Base-by-base conservation (phyloP, 208 protist genomes). In the Leptomonas pyrrhocoris region DNA sequence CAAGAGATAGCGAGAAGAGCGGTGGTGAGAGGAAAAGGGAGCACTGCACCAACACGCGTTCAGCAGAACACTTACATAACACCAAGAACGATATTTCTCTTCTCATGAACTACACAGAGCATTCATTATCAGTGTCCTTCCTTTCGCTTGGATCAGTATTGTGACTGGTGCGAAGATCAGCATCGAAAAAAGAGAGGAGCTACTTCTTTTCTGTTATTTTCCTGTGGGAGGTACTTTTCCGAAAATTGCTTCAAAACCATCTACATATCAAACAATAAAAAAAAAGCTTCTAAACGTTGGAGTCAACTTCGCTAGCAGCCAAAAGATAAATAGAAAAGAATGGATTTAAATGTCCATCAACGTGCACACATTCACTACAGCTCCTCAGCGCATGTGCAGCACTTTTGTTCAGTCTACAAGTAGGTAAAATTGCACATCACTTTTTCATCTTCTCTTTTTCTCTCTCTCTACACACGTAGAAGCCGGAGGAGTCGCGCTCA, bases 211-310 rank as follows among this genome's bases (percentile, higher is more conserved):
- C n/a, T n/a, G n/a, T n/a, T n/a, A n/a, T n/a, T n/a, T n/a, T n/a
- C n/a, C n/a, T n/a, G n/a, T n/a, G n/a, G n/a, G n/a, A n/a, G n/a
- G n/a, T n/a, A n/a, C 13, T 31, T 46, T 42, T 62, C 18, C 57
- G 57, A 36, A 62, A 50, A 42, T 50, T 62, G 38, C 25, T 62
- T 62, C 40, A 62, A 36, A 12, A 62, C n/a, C 36, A 30, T 46
- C 18, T 21, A 50, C 57, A 62, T 49, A 34, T 31, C 8, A n/a
- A 49, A 49, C 40, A n/a, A n/a, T n/a, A 62, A 49, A 49, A 50
- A 50, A 60, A 5, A n/a, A 62, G 34, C 3, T 40, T 62, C 57
- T 62, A 62, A 36, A 36, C 9, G 15, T 36, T 49, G 57, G 57
- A 62, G 15, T 30, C 1, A 21, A 2, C 4, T 36, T 48, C 21